phyloP scores from a whole-genome alignment of 495 filamentous ascomycete species.

The Cryomyces antarcticus region DNA sequence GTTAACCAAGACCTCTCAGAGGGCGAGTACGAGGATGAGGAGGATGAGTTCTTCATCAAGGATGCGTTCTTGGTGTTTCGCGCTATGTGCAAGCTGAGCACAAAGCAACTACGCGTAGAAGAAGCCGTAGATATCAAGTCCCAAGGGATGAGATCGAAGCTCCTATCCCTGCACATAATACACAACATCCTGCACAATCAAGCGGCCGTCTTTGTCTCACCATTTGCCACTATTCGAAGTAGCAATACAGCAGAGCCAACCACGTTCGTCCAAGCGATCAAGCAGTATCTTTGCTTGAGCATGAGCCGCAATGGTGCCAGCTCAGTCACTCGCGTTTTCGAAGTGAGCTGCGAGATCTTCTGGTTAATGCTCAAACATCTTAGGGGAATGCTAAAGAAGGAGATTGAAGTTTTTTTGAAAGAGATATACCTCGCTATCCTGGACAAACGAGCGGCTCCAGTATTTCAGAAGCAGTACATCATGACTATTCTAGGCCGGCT shows the following conservation, averaged over 20 bases:
- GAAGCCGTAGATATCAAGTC: constrained; percentile 83
- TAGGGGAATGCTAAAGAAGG: constrained; percentile 92
- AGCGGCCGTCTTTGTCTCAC: constrained; percentile 67
- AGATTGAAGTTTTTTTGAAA: constrained; percentile 93
- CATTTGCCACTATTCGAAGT: constrained; percentile 72
- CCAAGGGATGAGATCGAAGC: constrained; percentile 90
- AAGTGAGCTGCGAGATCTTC: constrained; percentile 92
- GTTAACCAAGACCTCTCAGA: constrained; percentile 28
- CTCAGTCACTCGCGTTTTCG: constrained; percentile 76
- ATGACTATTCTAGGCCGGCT: constrained; percentile 69
- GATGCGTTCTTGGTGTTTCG: constrained; percentile 95
- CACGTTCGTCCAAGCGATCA: constrained; percentile 82
- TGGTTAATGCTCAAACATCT: constrained; percentile 91
- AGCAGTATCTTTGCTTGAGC: constrained; percentile 86
- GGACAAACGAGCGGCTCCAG: constrained; percentile 66
- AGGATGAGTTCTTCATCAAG: constrained; percentile 89
- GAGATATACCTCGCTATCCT: constrained; percentile 93
- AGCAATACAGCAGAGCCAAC: constrained; percentile 69
- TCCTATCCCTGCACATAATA: constrained; percentile 84
- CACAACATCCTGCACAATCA: constrained; percentile 89
- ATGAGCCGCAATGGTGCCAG: constrained; percentile 89
- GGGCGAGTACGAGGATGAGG: constrained; percentile 57
- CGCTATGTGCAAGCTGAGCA: constrained; percentile 92
- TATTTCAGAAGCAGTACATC: constrained; percentile 81
- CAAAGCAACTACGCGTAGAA: constrained; percentile 69